Evolutionary conservation across 768 basidiomycete genomes (phyloP), one percentile per base, ranked within the genome.

Genomic region (Xerocomellus intermedius): DNA sequence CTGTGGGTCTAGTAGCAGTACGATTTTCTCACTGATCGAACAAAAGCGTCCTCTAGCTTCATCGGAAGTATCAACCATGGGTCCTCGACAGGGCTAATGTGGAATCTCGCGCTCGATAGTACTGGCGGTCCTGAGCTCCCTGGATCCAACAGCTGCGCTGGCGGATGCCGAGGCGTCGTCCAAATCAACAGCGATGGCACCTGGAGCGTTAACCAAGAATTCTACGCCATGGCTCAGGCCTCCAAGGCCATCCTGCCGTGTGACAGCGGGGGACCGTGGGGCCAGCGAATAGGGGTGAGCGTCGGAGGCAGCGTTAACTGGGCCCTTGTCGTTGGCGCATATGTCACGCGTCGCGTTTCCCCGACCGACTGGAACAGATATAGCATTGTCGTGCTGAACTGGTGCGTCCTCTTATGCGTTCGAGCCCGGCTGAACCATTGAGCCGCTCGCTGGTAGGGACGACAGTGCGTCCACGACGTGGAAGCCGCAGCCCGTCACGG

Each of bases 361-460:
- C 71, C 83, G 2, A 64, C 70, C 3, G 87, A 88, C 57, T 85
- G 79, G 82, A 63, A 75, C 24, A 77, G 85, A 38, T 89, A 89
- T 68, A 84, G 84, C 1, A 66, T 91, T 38, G 87, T 90, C 12
- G 89, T 90, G 2, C 59, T 91, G 58, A 90, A 91, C 68, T 85
- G 84, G 83, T 65, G 57, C 74, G 68, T 56, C 19, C 1, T 8
- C 38, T 22, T 38, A 1, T 19, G 47, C 30, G 3, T 21, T 52
- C n/a, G 16, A 9, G 17, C 13, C 14, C 8, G n/a, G 9, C 30
- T 38, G 28, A 8, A n/a, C 10, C 24, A 30, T 42, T 59, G 59
- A 57, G 9, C 21, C 13, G 4, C 3, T 33, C 4, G 30, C 48
- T 44, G 43, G 9, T 22, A 69, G 80, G 82, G 69, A 82, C 54